Evolutionary conservation across 345 rosid genomes (phyloP).

Genomic region (Stellera chamaejasme): DNA sequence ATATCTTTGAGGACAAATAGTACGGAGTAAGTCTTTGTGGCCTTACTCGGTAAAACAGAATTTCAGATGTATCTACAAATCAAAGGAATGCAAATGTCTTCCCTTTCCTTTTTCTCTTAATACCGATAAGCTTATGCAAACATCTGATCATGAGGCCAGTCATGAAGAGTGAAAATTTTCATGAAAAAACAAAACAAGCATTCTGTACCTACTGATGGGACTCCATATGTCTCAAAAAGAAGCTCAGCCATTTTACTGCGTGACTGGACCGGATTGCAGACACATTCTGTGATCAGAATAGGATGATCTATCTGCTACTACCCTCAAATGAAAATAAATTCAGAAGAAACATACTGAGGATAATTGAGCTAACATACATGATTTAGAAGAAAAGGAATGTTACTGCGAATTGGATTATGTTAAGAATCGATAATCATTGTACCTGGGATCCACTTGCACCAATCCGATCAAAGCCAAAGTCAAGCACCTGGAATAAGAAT

Average conservation of each 20-base stretch:
- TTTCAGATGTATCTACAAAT: not conserved
- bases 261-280: conserved; percentile 85
- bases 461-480: conserved; percentile 84
- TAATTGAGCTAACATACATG: not conserved
- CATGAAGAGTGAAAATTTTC: not conserved
- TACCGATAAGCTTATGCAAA: conserved; percentile 8
- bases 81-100: not conserved
- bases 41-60: too few species aligned
- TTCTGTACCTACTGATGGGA: conserved; percentile 81
- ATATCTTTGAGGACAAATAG: too few species aligned
- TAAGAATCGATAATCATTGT: conserved; percentile 12
- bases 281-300: conserved; percentile 84
- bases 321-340: conserved; percentile 37
- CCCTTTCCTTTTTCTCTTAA: not conserved
- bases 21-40: too few species aligned
- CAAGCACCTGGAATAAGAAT: conserved; percentile 56
- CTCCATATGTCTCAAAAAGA: conserved; percentile 93
- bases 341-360: conserved; percentile 19
- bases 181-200: not conserved
- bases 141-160: not conserved
- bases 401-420: too few species aligned
- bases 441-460: conserved; percentile 86
- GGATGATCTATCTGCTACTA: conserved; percentile 91
- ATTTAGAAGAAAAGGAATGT: not conserved
- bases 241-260: conserved; percentile 99